These are phyloP conservation scores for Farysia itapuensis DNA, from an alignment of 1,284 basidiomycete species.

Conservation along the genomic window DNA sequence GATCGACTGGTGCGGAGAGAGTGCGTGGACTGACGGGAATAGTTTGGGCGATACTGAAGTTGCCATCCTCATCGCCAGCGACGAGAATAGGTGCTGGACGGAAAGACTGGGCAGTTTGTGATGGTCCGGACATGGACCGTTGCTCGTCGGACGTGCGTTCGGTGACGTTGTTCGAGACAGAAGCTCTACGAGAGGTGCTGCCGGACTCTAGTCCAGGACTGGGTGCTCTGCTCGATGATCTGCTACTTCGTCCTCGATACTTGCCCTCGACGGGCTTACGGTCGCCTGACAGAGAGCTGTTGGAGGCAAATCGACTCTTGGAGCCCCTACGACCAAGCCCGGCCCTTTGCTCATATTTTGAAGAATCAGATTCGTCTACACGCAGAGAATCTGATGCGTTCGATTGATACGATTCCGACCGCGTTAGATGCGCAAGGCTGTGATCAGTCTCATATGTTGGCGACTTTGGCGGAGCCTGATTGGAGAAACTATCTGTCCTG, in stretches of 20 bases:
- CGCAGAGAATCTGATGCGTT: background rate
- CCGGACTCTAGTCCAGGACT: slow-evolving; percentile 3
- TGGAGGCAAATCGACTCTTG: background rate
- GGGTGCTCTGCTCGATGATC: slow-evolving; percentile 13
- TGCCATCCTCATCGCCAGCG: slow-evolving; percentile 28
- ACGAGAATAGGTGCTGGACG: slow-evolving; percentile 10
- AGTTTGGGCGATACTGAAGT: slow-evolving; percentile 20
- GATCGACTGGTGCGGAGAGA: background rate
- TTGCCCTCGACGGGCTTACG: slow-evolving; percentile 12
- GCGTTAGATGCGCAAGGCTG: background rate
- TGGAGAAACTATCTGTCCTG: slow-evolving; percentile 22
- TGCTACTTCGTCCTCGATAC: slow-evolving; percentile 22
- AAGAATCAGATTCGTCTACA: background rate
- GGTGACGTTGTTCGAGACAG: background rate
- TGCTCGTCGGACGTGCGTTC: background rate
- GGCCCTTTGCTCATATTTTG: background rate
- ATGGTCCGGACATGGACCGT: background rate
- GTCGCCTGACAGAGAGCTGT: background rate
- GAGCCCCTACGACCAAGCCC: background rate
- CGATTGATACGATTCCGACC: background rate
- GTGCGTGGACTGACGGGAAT: slow-evolving; percentile 1
- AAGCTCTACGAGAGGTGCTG: background rate
- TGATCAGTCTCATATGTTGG: background rate
- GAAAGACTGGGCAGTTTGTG: background rate
- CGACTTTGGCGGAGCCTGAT: slow-evolving; percentile 2